Evolutionary conservation across 1,284 basidiomycete species (phyloP), one percentile per base, ranked within the genome.

Genomic region (Cronartium quercuum): DNA sequence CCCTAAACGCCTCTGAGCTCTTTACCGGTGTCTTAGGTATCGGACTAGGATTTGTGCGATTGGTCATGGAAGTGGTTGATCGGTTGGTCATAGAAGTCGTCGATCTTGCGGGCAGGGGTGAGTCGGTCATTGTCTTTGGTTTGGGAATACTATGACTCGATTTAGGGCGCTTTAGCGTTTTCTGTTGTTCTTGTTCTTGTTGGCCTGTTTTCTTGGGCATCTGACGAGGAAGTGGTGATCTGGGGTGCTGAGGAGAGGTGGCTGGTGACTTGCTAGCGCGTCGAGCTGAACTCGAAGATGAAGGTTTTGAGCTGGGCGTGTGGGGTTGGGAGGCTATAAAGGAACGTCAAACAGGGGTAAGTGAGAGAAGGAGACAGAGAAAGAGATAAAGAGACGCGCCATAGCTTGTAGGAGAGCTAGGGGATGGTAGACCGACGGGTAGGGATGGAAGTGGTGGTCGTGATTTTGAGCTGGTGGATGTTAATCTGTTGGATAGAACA

Each of bases 1-100:
- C 69, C 18, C 62, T 42, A 10, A 73, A 40, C 37, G 61, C 34
- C 35, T 73, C 42, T 18, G 69, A 64, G 21, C 15, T 13, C 21
- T 51, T 51, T 3, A 13, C 15, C 15, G 47, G 47, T 3, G 47
- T 4, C 15, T 13, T 21, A 18, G 15, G 15, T n/a, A n/a, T n/a
- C n/a, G n/a, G n/a, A n/a, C n/a, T n/a, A n/a, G n/a, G n/a, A n/a
- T n/a, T n/a, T n/a, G n/a, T n/a, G n/a, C n/a, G n/a, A n/a, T n/a
- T n/a, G n/a, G n/a, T n/a, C n/a, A n/a, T n/a, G n/a, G n/a, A n/a
- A 51, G 47, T 18, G 15, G 47, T 21, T 3, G 47, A 51, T 51
- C 47, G 47, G 21, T 51, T 51, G 3, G 47, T 51, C 47, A 51
- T 51, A 3, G 47, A 51, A 4, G 47, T 51, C 15, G 47, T 51